phyloP scores from a whole-genome alignment of 345 rosid genomes.

The Melastoma malabathricum region DNA sequence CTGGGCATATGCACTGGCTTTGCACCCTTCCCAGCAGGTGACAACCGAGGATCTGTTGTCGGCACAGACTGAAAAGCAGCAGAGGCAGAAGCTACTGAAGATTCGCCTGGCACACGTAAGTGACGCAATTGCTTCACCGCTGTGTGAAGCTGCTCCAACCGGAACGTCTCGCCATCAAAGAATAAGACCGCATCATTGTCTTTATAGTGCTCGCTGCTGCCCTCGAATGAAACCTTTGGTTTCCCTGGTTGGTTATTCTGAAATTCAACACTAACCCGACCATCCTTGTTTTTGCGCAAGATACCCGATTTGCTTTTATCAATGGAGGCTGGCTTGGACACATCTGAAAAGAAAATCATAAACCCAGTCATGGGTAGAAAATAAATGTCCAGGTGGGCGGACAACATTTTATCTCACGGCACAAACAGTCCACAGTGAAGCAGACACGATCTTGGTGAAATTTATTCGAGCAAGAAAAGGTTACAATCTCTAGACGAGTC shows the following conservation, averaged over 20 bases:
- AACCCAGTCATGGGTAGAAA: neutral
- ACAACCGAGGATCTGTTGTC: constrained; percentile 29
- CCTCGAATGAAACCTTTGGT: constrained; percentile 74
- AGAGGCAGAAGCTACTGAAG: constrained; percentile 20
- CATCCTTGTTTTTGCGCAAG: constrained; percentile 60
- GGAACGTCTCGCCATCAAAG: constrained; percentile 60
- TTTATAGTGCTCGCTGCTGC: constrained; percentile 71
- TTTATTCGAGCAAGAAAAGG: too few species aligned
- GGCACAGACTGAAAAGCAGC: constrained; percentile 25
- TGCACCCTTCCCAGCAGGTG: constrained; percentile 36
- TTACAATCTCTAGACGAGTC: too few species aligned
- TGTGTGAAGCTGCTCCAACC: constrained; percentile 63
- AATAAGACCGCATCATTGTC: constrained; percentile 69
- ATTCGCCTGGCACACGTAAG: constrained; percentile 53
- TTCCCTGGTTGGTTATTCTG: constrained; percentile 73
- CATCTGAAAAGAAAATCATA: constrained; percentile 30
- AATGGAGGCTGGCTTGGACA: constrained; percentile 80
- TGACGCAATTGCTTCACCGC: constrained; percentile 83
- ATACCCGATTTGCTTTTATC: constrained; percentile 62
- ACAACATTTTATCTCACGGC: too few species aligned
- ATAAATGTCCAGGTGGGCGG: neutral
- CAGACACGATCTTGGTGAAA: too few species aligned
- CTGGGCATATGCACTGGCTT: constrained; percentile 29
- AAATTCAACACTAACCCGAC: constrained; percentile 70
- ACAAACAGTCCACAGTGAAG: too few species aligned